phyloP scores from a whole-genome alignment of 805 yeast genomes.

The Isabelozyma pseudorhagii region DNA sequence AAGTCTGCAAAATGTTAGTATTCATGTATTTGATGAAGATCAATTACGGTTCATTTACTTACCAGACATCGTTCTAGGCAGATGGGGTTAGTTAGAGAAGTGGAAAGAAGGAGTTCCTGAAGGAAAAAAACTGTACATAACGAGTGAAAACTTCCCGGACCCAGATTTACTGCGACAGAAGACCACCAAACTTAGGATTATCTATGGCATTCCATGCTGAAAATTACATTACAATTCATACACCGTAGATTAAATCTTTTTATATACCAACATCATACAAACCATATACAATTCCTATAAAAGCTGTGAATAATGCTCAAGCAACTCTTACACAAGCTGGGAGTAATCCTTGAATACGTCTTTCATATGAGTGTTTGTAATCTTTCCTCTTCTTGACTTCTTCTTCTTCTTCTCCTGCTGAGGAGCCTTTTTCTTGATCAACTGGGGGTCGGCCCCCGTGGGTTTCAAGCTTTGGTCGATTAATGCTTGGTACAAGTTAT shows the following conservation, averaged over 20 bases:
- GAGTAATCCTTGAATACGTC: slow-evolving; percentile 88
- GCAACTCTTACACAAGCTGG: slow-evolving; percentile 24
- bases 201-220: neutral
- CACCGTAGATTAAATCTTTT: no score
- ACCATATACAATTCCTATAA: neutral
- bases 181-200: neutral
- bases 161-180: neutral
- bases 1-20: slow-evolving; percentile 27
- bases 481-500: slow-evolving; percentile 74
- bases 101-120: neutral
- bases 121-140: neutral
- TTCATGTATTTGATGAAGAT: neutral
- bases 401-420: slow-evolving; percentile 72
- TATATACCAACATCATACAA: neutral
- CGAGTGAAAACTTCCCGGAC: neutral
- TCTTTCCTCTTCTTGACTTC: slow-evolving; percentile 88
- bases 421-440: slow-evolving; percentile 64
- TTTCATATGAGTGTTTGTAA: slow-evolving; percentile 95
- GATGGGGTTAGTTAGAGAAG: neutral
- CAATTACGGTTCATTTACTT: slow-evolving; percentile 9
- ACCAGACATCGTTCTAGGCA: slow-evolving; percentile 23
- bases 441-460: slow-evolving; percentile 95
- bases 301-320: neutral
- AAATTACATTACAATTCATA: neutral
- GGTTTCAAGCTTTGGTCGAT: slow-evolving; percentile 90